Conservation (phyloP, 208 protist genomes). For the Vickermania ingenoplastis region DNA sequence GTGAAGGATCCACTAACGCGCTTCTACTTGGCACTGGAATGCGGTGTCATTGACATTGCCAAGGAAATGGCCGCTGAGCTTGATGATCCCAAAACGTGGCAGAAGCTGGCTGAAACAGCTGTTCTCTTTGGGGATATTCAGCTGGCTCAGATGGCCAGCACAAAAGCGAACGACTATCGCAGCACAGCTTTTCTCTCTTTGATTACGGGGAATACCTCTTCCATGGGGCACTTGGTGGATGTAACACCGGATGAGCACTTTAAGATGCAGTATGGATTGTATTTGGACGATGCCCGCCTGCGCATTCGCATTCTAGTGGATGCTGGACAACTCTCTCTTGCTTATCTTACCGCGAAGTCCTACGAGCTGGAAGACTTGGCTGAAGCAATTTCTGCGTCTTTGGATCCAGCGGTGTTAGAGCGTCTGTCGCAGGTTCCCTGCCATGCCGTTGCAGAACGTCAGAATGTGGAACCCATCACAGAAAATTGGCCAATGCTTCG, state of each 20-base stretch:
- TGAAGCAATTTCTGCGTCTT: constrained; percentile 25
- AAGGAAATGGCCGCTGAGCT: constrained; percentile 85
- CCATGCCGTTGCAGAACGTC: background rate
- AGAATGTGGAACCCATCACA: constrained; percentile 18
- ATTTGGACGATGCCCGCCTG: constrained; percentile 83
- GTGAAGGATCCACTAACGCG: constrained; percentile 94
- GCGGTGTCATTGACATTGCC: constrained; percentile 94
- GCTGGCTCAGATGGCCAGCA: constrained; percentile 93
- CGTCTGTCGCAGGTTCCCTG: constrained; percentile 13
- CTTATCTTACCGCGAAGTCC: constrained; percentile 80
- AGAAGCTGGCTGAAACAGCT: constrained; percentile 87
- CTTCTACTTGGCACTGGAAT: constrained; percentile 98
- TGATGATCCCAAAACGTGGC: constrained; percentile 89
- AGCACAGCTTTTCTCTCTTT: constrained; percentile 92
- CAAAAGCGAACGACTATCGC: constrained; percentile 91
- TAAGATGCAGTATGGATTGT: constrained; percentile 91
- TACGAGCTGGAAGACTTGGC: constrained; percentile 84
- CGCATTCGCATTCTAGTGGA: constrained; percentile 76
- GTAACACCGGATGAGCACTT: constrained; percentile 85
- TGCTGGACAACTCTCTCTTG: constrained; percentile 74
- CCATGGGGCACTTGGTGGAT: constrained; percentile 90
- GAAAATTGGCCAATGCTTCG: constrained; percentile 83
- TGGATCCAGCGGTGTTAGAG: constrained; percentile 42
- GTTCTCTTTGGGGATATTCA: constrained; percentile 92
- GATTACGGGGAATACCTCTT: constrained; percentile 94